Percentiles rank a stretch among this genome's conserved stretches.
phyloP scores from a whole-genome alignment of 225 moss, liverwort and hornwort species.

The Takakia lepidozioides region DNA sequence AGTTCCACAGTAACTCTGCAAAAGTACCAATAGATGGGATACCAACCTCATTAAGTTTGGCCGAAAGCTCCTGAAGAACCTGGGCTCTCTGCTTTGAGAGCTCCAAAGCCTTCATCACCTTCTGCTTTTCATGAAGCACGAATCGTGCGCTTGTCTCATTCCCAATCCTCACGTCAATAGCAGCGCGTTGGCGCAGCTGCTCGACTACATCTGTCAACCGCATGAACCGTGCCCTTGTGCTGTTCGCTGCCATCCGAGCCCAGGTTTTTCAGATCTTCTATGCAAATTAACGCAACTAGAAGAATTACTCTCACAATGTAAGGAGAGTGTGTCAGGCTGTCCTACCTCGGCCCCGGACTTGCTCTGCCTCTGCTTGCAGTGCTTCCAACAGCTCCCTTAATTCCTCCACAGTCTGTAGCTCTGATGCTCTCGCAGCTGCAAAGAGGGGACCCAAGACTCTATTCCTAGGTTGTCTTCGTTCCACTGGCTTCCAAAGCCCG shows the following conservation, averaged over 20 bases:
- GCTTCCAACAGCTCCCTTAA: conserved; percentile 57
- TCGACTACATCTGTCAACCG: conserved; percentile 83
- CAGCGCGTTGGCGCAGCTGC: conserved; percentile 79
- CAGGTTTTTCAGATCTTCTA: no score
- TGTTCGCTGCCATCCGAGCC: conserved; percentile 57
- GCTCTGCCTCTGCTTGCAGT: conserved; percentile 63
- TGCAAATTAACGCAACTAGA: no score
- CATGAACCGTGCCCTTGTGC: conserved; percentile 80
- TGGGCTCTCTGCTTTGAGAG: conserved; percentile 63
- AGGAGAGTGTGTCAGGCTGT: no score
- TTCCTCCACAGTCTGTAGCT: no score
- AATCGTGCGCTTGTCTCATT: conserved; percentile 65
- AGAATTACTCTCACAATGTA: no score
- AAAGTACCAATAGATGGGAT: no score
- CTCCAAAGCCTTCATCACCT: conserved; percentile 89
- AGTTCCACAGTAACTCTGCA: no score
- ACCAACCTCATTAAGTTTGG: conserved; percentile 76
- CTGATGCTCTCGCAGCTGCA: no score
- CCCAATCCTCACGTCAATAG: conserved; percentile 59
- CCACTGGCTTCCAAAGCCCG: no score
- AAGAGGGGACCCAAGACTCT: no score
- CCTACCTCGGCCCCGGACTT: conserved; percentile 74
- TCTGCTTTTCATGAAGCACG: conserved; percentile 78
- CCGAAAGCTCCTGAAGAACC: conserved; percentile 63
- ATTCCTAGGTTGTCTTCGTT: no score